Evolutionary conservation across 108 stramenopile genomes (phyloP).

Genomic region (Fragilariopsis cylindrus): DNA sequence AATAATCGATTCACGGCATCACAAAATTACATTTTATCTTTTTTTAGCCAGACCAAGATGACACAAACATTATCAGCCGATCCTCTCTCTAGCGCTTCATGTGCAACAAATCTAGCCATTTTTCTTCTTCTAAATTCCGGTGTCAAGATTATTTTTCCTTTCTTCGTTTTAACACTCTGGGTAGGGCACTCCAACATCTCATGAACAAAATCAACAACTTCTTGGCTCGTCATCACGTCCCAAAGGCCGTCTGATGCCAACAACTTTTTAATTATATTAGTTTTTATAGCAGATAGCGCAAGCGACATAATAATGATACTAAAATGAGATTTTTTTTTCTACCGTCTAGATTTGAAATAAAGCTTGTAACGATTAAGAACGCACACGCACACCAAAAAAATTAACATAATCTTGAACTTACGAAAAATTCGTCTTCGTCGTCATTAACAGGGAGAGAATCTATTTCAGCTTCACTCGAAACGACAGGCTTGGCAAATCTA

Average conservation of each 20-base stretch:
- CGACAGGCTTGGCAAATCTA: constrained; percentile 84
- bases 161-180: constrained; percentile 14
- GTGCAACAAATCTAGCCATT: constrained; percentile 77
- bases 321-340: background rate
- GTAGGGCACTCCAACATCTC: constrained; percentile 13
- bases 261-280: background rate
- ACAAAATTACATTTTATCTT: constrained; percentile 14
- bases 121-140: constrained; percentile 34
- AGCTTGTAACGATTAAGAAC: no score
- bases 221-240: constrained; percentile 96
- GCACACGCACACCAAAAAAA: background rate
- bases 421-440: constrained; percentile 50
- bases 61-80: constrained; percentile 85
- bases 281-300: background rate
- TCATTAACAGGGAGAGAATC: constrained; percentile 52
- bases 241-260: constrained; percentile 95
- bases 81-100: constrained; percentile 78
- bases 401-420: constrained; percentile 18
- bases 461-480: constrained; percentile 84
- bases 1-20: background rate
- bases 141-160: constrained; percentile 21
- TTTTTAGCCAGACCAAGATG: constrained; percentile 76
- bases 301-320: background rate
- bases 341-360: background rate
- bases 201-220: constrained; percentile 89